Conservation (phyloP, 2,329 filamentous ascomycete species). For the Ceratocystis variospora region DNA sequence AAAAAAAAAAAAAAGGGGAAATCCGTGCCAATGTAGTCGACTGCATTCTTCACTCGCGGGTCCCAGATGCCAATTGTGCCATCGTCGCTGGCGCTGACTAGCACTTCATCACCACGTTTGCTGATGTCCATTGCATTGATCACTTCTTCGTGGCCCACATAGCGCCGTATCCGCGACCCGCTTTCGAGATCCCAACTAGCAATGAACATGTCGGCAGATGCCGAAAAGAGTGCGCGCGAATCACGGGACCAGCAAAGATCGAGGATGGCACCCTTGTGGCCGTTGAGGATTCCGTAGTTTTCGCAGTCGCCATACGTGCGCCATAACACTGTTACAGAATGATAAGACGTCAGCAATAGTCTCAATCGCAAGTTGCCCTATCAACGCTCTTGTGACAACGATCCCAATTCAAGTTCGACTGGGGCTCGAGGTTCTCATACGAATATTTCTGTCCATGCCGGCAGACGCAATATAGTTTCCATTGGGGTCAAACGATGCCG, state of each 20-base stretch:
- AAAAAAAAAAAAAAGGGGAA: too few species aligned
- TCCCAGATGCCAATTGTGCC: constrained; percentile 94
- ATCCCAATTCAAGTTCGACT: background rate
- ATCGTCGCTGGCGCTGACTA: constrained; percentile 87
- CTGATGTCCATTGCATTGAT: constrained; percentile 84
- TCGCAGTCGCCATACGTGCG: constrained; percentile 83
- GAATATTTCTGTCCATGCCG: constrained; percentile 84
- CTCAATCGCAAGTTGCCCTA: background rate
- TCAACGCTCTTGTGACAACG: background rate
- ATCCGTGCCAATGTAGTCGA: constrained; percentile 77
- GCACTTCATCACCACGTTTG: constrained; percentile 74
- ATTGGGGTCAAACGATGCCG: constrained; percentile 76
- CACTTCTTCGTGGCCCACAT: constrained; percentile 89
- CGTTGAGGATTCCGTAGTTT: constrained; percentile 79
- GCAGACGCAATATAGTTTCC: constrained; percentile 85
- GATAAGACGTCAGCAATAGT: background rate
- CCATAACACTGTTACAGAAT: constrained; percentile 59
- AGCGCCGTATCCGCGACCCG: constrained; percentile 79
- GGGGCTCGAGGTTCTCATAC: constrained; percentile 36
- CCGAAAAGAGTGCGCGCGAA: constrained; percentile 77
- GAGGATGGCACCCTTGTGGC: constrained; percentile 80
- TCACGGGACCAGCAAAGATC: constrained; percentile 96
- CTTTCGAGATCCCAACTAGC: constrained; percentile 92
- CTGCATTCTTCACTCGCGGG: constrained; percentile 73
- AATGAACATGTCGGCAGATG: constrained; percentile 83